Conservation (phyloP, 2,329 filamentous ascomycete species). For the Aspergillus sp. region DNA sequence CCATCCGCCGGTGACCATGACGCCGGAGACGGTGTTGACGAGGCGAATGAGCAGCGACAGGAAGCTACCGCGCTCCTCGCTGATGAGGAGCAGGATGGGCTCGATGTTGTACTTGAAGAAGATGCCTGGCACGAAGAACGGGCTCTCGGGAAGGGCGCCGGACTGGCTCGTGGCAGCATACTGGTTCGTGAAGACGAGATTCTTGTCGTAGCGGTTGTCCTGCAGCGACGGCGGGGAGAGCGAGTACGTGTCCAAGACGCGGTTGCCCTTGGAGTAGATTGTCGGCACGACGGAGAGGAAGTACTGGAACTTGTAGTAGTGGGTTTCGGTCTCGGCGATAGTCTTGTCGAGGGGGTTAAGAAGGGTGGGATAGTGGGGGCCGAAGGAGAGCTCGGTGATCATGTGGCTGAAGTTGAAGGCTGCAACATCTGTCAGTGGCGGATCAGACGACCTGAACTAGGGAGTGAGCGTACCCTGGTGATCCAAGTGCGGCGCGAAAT, state of each 20-base stretch:
- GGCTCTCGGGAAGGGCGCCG: slow-evolving; percentile 59
- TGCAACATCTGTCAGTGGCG: slow-evolving; percentile 34
- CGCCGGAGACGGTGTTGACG: slow-evolving; percentile 86
- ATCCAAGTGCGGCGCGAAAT: slow-evolving; percentile 75
- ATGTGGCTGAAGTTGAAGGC: slow-evolving; percentile 98
- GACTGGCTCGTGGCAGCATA: slow-evolving; percentile 94
- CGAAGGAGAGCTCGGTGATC: slow-evolving; percentile 93
- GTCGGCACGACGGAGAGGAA: slow-evolving; percentile 94
- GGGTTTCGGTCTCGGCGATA: slow-evolving; percentile 66
- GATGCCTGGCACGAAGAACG: slow-evolving; percentile 70
- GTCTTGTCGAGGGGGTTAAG: slow-evolving; percentile 93
- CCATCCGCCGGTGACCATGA: slow-evolving; percentile 93
- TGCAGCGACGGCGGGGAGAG: slow-evolving; percentile 34
- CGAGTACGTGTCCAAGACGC: slow-evolving; percentile 43
- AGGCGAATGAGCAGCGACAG: slow-evolving; percentile 75
- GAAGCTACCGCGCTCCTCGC: slow-evolving; percentile 75
- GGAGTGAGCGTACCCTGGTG: slow-evolving; percentile 63
- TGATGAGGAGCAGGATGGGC: slow-evolving; percentile 82
- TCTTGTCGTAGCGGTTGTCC: slow-evolving; percentile 39
- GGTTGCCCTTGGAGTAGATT: slow-evolving; percentile 68
- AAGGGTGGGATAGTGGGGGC: slow-evolving; percentile 91
- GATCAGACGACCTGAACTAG: background rate
- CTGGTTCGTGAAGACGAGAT: slow-evolving; percentile 87
- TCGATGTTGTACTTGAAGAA: slow-evolving; percentile 99
- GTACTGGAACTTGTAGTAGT: slow-evolving; percentile 98